A percentile compares a stretch with the other conserved stretches of the same genome.
phyloP scores from a whole-genome alignment of 129 eudicot species.

The Artemisia tridentata region DNA sequence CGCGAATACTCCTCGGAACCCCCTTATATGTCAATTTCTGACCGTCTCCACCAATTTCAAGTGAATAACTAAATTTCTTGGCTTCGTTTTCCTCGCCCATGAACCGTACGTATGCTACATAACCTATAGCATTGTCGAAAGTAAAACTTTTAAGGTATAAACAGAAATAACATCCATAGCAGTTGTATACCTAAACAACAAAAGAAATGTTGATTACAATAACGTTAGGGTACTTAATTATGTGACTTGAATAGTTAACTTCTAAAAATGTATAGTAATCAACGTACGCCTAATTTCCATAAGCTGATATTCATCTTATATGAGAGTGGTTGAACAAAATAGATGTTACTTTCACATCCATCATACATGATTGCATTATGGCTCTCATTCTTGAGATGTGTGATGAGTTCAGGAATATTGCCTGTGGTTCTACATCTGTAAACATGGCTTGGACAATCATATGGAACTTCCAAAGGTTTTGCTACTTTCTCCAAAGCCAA shows the following conservation, averaged over 20 bases:
- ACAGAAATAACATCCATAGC: not conserved
- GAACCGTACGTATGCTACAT: not conserved
- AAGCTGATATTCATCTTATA: not conserved
- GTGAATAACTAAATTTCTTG: not conserved
- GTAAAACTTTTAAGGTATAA: not conserved
- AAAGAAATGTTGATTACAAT: not conserved
- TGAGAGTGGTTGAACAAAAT: not conserved
- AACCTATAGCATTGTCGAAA: not conserved
- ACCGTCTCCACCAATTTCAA: not conserved
- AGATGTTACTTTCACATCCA: not conserved
- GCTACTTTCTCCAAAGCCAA: slow-evolving; percentile 12
- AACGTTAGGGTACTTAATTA: not conserved
- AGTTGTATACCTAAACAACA: not conserved
- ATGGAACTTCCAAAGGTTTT: not conserved
- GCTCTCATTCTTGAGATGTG: not conserved
- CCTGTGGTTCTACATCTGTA: not conserved
- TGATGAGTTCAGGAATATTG: not conserved
- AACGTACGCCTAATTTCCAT: not conserved
- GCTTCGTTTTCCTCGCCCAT: not conserved
- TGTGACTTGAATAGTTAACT: not conserved
- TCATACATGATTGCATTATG: not conserved
- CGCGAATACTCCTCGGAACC: not conserved
- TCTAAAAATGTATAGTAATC: not conserved
- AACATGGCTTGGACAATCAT: not conserved
- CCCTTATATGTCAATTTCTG: not conserved